phyloP scores from a whole-genome alignment of 305 asterid species.

The Solanum chacoense region DNA sequence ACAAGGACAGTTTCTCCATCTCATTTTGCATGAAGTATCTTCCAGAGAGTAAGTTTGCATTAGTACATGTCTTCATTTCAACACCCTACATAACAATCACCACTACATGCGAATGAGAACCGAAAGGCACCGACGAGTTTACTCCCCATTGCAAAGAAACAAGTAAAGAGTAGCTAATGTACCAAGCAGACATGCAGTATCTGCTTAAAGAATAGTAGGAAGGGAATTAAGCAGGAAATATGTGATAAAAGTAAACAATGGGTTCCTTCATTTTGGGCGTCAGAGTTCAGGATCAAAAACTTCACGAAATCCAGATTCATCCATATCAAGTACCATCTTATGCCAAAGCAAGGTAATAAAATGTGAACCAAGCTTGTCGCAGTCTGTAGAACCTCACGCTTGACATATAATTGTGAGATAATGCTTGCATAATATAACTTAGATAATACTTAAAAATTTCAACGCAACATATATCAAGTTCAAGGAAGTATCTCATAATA shows the following conservation, averaged over 20 bases:
- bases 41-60: background rate
- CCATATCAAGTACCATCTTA: background rate
- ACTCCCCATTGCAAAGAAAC: background rate
- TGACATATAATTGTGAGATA: background rate
- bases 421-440: background rate
- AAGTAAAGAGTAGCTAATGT: background rate
- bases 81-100: background rate
- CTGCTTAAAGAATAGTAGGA: background rate
- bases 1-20: background rate
- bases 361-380: background rate
- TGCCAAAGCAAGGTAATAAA: background rate
- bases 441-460: background rate
- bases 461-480: background rate
- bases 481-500: background rate
- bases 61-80: background rate
- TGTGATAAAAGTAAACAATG: background rate
- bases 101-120: background rate
- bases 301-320: background rate
- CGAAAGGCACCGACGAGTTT: background rate
- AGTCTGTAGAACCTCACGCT: background rate
- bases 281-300: background rate
- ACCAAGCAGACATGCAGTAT: background rate
- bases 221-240: background rate
- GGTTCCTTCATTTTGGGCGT: background rate
- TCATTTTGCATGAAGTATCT: background rate